Evolutionary conservation across 139 green algal species (phyloP), one percentile per base, ranked within the genome.

Genomic region (Picochlorum sp.): DNA sequence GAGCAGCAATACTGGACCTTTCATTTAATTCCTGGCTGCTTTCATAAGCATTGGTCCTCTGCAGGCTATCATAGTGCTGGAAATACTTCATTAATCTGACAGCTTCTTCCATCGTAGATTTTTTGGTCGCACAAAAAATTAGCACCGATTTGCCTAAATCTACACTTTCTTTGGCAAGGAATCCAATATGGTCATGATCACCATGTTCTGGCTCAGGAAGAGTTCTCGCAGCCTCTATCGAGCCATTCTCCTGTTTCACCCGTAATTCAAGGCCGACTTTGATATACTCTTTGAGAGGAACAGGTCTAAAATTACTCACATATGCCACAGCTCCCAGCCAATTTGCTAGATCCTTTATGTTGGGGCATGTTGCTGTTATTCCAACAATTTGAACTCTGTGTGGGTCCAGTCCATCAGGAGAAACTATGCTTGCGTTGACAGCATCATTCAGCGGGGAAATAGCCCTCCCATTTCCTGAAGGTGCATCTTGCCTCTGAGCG

Each of bases 321-420:
- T 85, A 97, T 31, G 96, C 72, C 53, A 67, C 52, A 1, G 89
- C 91, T 16, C 78, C 71, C 31, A 99, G 78, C 93, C 93, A 99
- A 33, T 57, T 64, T 0, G 81, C 86, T 7, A 96, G 64, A 18
- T 26, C 64, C 18, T 69, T 63, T n/a, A 83, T 75, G 53, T 96
- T 94, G 5, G 83, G 78, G 69, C 96, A 77, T 8, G 91, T 96
- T 26, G 89, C 91, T 57, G 67, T 85, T 88, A 98, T 96, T 58
- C 84, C 89, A 18, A 98, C 77, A 28, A 96, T 75, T 79, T 96
- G 88, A 40, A 90, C 30, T 30, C 63, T 31, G 1, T 9, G 29
- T 26, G 39, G 39, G 22, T 47, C 39, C 22, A 47, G n/a, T n/a
- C 22, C 39, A 47, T 47, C 22, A n/a, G 22, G 39, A n/a, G 39